These are phyloP conservation scores for Knufia fluminis DNA, from an alignment of 2,329 filamentous ascomycete species.

Conservation along the genomic window DNA sequence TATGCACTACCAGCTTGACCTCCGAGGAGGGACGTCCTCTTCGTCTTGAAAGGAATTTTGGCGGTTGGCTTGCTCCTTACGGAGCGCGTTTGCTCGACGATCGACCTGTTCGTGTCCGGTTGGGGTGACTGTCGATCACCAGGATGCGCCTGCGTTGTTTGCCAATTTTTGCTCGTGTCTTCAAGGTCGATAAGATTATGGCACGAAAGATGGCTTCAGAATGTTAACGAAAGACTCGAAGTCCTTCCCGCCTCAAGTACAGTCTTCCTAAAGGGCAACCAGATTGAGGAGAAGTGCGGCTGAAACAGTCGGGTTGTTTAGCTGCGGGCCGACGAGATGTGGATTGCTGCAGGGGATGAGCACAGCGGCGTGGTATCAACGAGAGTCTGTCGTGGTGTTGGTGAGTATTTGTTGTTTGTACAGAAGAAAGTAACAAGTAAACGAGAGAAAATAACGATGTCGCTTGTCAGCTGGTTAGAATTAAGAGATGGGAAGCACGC, in stretches of 20 bases:
- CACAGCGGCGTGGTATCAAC: neutral
- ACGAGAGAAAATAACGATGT: neutral
- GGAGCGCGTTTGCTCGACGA: constrained; percentile 9
- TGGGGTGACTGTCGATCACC: neutral
- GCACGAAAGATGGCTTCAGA: neutral
- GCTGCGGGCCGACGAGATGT: neutral
- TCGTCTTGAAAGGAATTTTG: constrained; percentile 50
- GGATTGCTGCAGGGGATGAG: neutral
- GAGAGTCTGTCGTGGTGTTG: neutral
- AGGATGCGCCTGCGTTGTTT: neutral
- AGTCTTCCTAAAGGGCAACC: neutral
- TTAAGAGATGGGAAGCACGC: neutral
- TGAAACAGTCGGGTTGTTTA: neutral
- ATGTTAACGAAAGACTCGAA: neutral
- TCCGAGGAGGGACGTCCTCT: constrained; percentile 50
- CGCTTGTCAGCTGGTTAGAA: neutral
- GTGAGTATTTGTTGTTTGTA: neutral
- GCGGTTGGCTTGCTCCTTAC: constrained; percentile 13
- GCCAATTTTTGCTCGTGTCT: neutral
- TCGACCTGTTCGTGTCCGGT: neutral
- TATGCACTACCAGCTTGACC: constrained; percentile 44
- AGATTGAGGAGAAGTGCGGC: neutral
- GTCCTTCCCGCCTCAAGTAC: neutral
- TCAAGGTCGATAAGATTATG: neutral
- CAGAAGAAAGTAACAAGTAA: neutral